Conservation (phyloP, 352 stramenopile genomes). For the Phytopythium delawarense region DNA sequence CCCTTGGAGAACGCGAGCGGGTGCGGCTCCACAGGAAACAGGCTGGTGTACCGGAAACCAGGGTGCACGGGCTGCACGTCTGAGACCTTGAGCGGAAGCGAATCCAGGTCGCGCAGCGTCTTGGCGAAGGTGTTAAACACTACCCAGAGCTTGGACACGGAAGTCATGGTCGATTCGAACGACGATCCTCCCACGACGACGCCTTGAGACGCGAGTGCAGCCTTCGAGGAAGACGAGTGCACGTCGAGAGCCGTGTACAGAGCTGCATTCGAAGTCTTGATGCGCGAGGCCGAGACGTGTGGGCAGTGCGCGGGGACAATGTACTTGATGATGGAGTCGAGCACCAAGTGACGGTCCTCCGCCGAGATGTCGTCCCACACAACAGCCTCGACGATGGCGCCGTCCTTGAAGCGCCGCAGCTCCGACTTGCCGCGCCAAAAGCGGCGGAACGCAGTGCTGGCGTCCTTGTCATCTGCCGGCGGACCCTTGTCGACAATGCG, state of each 20-base stretch:
- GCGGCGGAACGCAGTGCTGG: conserved; percentile 65
- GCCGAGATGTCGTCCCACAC: conserved; percentile 81
- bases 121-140: conserved; percentile 83
- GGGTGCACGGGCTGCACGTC: conserved; percentile 77
- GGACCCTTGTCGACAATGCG: conserved; percentile 89
- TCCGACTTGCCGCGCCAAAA: conserved; percentile 90
- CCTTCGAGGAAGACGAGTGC: conserved; percentile 30
- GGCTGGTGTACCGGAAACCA: conserved; percentile 83
- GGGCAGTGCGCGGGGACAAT: conserved; percentile 67
- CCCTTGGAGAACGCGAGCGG: conserved; percentile 81
- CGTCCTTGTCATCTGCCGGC: conserved; percentile 71
- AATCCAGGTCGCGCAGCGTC: conserved; percentile 68
- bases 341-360: conserved; percentile 64
- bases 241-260: conserved; percentile 67
- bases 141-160: conserved; percentile 67
- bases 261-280: conserved; percentile 74
- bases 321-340: conserved; percentile 75
- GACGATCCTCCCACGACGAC: conserved; percentile 25
- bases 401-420: conserved; percentile 88
- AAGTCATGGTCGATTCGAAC: conserved; percentile 76
- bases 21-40: conserved; percentile 79
- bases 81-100: conserved; percentile 82
- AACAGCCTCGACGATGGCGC: conserved; percentile 85
- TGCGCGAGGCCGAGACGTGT: conserved; percentile 38
- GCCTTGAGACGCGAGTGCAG: conserved; percentile 26